A percentile compares a stretch with the other conserved stretches of the same genome.
Conservation (phyloP, 2,329 filamentous ascomycete genomes). For the Botrytis cinerea region DNA sequence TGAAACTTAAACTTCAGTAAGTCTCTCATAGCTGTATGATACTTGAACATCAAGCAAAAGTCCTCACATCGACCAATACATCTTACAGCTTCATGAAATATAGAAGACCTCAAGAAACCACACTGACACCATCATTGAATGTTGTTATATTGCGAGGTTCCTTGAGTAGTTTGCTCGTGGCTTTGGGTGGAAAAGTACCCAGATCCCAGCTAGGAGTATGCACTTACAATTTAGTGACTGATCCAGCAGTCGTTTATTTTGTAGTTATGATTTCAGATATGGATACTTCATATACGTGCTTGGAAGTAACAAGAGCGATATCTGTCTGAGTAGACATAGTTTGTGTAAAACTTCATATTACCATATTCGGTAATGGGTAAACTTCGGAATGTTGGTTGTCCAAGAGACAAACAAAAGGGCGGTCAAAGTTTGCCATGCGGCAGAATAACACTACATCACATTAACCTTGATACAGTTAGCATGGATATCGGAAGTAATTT, state of each 20-base stretch:
- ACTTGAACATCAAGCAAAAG: background rate
- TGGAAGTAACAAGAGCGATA: background rate
- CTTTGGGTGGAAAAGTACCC: background rate
- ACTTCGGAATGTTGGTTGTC: constrained; percentile 10
- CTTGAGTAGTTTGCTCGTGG: background rate
- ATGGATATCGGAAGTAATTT: background rate
- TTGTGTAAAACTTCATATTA: constrained; percentile 7
- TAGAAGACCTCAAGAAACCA: background rate
- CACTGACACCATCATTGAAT: background rate
- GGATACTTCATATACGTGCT: background rate
- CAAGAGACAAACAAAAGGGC: background rate
- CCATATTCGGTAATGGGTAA: constrained; percentile 10
- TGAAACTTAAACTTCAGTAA: background rate
- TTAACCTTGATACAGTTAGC: constrained; percentile 9
- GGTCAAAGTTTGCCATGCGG: background rate
- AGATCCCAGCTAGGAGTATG: background rate
- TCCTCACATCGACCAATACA: background rate
- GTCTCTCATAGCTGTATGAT: background rate
- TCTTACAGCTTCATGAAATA: background rate
- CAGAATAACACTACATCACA: background rate
- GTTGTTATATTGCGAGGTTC: background rate
- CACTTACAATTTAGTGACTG: background rate
- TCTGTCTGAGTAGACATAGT: background rate
- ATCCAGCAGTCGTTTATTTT: background rate
- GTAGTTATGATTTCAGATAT: background rate